phyloP scores from a whole-genome alignment of 176 grass and related monocot genomes.

The Paspalum notatum region DNA sequence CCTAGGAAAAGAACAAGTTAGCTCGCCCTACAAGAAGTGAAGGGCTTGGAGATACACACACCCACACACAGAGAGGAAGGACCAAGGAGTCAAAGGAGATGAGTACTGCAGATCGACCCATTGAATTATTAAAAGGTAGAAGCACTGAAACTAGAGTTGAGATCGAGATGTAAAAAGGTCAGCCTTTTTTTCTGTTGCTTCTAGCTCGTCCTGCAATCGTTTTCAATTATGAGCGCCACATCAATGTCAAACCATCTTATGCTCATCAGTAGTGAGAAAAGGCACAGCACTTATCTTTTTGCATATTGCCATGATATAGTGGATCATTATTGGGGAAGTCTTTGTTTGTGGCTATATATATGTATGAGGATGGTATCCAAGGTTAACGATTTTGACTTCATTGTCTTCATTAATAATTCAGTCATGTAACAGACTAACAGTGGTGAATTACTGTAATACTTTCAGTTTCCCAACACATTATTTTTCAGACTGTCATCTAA shows the following conservation, averaged over 20 bases:
- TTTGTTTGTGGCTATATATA: slow-evolving; percentile 22
- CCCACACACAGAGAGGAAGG: neutral
- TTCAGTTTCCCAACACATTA: neutral
- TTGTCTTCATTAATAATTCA: neutral
- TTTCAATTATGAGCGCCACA: slow-evolving; percentile 23
- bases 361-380: neutral
- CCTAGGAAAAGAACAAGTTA: no score
- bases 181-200: slow-evolving; percentile 25
- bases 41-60: neutral
- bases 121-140: slow-evolving; percentile 26
- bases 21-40: no score
- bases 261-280: slow-evolving; percentile 31
- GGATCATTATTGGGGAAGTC: slow-evolving; percentile 16
- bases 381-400: slow-evolving; percentile 24
- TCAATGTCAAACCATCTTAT: slow-evolving; percentile 21
- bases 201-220: slow-evolving; percentile 22
- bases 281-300: slow-evolving; percentile 16
- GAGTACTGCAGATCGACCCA: slow-evolving; percentile 20
- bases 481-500: neutral
- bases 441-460: neutral
- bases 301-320: neutral
- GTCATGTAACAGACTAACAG: neutral
- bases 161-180: slow-evolving; percentile 12
- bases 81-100: neutral
- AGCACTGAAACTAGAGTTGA: slow-evolving; percentile 36